Base-by-base conservation (phyloP, 2,329 filamentous ascomycete genomes). In the Cadophora malorum region DNA sequence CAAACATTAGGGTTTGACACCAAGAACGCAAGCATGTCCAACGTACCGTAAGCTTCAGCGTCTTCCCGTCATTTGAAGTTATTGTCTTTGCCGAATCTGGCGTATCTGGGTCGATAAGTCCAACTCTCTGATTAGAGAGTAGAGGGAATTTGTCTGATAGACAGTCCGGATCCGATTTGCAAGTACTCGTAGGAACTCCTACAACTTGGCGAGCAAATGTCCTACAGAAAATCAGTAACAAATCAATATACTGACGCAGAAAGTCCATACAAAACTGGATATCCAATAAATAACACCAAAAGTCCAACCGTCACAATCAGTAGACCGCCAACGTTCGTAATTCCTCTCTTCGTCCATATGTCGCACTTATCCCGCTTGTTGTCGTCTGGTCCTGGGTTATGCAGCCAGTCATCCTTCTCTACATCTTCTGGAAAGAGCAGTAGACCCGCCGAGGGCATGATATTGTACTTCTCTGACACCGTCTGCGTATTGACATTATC, bases 381-480 rank as follows among this genome's bases (percentile, higher is more conserved):
- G 58, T 91, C 89, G 63, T 85, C 84, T 0, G 88, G 86, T 74
- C 90, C 88, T 0, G 90, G 90, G 73, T 91, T 91, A 76, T 92
- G 90, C 70, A 92, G 75, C 71, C 86, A 90, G 75, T 92, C 90
- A 75, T 92, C 90, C 74, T 91, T 91, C 77, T 92, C 90, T 25
- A 91, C 86, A 75, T 92, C 90, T 76, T 91, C 88, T 0, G 90
- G 90, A 73, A 89, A 92, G 23, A 92, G 79, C 50, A 92, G 77
- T 63, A 92, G 79, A 6, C 88, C 88, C 16, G 88, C 86, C 2
- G 88, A 89, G 0, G 90, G 89, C 76, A 87, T 82, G 64, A 92
- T 91, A 75, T 91, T 91, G 78, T 90, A 92, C 78, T 92, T 92
- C 75, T 91, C 88, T 19, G 88, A 88, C 3, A 92, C 90, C 1